Percentiles rank a stretch among this genome's conserved stretches.
Conservation (phyloP, 768 basidiomycete species). For the Sistotremastrum niveocremeum region DNA sequence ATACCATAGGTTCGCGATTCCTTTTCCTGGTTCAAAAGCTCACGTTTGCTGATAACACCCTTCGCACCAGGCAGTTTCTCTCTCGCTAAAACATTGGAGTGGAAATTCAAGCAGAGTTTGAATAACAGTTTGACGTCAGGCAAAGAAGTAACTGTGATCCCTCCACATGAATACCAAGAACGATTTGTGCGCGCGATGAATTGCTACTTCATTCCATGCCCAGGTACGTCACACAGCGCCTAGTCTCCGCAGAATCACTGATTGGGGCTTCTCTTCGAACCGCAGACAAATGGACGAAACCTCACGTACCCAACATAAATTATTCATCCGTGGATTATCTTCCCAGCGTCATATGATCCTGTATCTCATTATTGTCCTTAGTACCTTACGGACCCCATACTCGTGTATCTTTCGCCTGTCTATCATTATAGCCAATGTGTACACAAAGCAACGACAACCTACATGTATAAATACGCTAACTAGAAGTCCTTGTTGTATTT, state of each 20-base stretch:
- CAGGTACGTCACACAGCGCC: conserved; percentile 31
- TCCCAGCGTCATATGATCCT: conserved; percentile 19
- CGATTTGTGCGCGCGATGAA: conserved; percentile 62
- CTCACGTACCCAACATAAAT: conserved; percentile 13
- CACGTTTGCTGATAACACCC: not conserved
- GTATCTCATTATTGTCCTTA: too few species aligned
- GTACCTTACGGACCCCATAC: too few species aligned
- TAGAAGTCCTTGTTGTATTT: too few species aligned
- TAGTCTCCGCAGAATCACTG: not conserved
- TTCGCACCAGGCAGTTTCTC: conserved; percentile 57
- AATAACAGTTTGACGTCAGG: conserved; percentile 29
- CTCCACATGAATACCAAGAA: conserved; percentile 67
- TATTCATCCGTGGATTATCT: conserved; percentile 10
- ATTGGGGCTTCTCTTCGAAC: not conserved
- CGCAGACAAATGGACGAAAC: conserved; percentile 26
- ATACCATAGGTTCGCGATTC: conserved; percentile 52
- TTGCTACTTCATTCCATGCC: conserved; percentile 64
- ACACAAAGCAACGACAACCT: too few species aligned
- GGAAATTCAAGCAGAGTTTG: conserved; percentile 70
- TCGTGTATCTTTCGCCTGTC: too few species aligned
- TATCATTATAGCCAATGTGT: too few species aligned
- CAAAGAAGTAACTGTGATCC: conserved; percentile 69
- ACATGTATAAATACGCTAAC: too few species aligned
- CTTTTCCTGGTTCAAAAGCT: not conserved
- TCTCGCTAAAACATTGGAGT: conserved; percentile 76